These are phyloP conservation scores for Claviceps lovelessii DNA, from an alignment of 2,329 filamentous ascomycete genomes.

Conservation along the genomic window DNA sequence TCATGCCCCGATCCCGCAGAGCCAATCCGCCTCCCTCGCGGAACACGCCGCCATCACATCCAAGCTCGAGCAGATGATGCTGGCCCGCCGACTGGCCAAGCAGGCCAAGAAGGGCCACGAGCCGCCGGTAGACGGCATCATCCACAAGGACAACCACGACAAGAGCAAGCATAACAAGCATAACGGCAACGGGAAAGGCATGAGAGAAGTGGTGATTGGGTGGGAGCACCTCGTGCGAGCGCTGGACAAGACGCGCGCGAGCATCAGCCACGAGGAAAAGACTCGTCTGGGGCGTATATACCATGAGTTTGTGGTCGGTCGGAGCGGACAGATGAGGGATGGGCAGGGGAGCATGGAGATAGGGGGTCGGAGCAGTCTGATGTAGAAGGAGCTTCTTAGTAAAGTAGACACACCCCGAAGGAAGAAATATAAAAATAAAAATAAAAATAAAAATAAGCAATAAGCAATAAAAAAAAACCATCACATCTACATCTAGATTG, in stretches of 20 bases:
- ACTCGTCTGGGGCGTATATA: slow-evolving; percentile 68
- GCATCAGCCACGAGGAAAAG: slow-evolving; percentile 68
- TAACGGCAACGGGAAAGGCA: slow-evolving; percentile 15
- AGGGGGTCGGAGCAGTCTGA: slow-evolving; percentile 82
- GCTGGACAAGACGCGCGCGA: slow-evolving; percentile 62
- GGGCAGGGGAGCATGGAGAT: slow-evolving; percentile 86
- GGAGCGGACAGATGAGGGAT: slow-evolving; percentile 90
- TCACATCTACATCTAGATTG: background rate
- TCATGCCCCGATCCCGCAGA: slow-evolving; percentile 27
- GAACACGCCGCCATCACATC: slow-evolving; percentile 65
- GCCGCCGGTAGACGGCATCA: slow-evolving; percentile 6
- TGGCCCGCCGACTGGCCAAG: slow-evolving; percentile 39
- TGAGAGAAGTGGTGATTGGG: slow-evolving; percentile 61
- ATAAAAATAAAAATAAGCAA: background rate
- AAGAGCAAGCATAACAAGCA: slow-evolving; percentile 13
- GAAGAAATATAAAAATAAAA: no score
- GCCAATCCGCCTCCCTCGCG: slow-evolving; percentile 43
- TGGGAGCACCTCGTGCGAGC: slow-evolving; percentile 75
- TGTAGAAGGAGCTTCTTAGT: slow-evolving; percentile 37
- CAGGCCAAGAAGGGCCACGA: slow-evolving; percentile 17
- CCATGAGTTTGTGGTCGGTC: slow-evolving; percentile 76
- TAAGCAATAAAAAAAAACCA: background rate
- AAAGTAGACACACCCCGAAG: no score
- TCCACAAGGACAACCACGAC: background rate
- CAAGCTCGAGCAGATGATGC: slow-evolving; percentile 71